These are phyloP conservation scores for Chaetomiaceae sp. DNA, from an alignment of 2,329 filamentous ascomycete species.

Conservation along the genomic window DNA sequence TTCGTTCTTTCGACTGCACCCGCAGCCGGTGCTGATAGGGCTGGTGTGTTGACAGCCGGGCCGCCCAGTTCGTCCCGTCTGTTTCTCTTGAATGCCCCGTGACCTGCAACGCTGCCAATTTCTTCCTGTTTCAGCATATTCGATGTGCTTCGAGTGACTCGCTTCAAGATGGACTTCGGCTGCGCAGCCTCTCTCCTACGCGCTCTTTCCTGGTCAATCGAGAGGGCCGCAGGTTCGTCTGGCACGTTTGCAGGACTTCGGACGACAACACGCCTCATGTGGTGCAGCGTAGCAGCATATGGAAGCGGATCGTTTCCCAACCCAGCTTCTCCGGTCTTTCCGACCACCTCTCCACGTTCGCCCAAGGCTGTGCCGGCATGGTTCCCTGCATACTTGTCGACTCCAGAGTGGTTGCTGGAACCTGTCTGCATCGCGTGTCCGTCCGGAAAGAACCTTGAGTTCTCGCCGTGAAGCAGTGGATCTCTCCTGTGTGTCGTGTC, in stretches of 20 bases:
- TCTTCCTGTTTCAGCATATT: neutral
- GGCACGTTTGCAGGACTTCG: slow-evolving; percentile 22
- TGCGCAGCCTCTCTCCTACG: slow-evolving; percentile 20
- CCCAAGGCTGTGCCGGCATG: too few species aligned
- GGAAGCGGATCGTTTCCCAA: neutral
- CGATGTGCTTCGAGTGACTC: slow-evolving; percentile 15
- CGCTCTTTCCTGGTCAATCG: slow-evolving; percentile 24
- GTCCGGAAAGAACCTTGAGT: neutral
- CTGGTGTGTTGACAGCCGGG: neutral
- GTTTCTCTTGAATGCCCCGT: neutral
- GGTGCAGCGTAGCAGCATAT: slow-evolving; percentile 3
- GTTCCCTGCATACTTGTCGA: neutral
- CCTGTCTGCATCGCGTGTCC: neutral
- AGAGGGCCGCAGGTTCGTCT: slow-evolving; percentile 17
- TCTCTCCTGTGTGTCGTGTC: neutral
- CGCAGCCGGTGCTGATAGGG: neutral
- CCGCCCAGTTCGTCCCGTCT: neutral
- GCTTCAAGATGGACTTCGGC: slow-evolving; percentile 26
- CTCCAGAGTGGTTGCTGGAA: neutral
- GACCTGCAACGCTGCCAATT: neutral
- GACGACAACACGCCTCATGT: slow-evolving; percentile 20
- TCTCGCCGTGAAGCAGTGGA: neutral
- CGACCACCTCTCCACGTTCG: neutral
- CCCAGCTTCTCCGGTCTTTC: neutral
- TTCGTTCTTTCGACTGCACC: neutral